Base-by-base conservation (phyloP, 805 yeast species). In the Ogataea henricii region DNA sequence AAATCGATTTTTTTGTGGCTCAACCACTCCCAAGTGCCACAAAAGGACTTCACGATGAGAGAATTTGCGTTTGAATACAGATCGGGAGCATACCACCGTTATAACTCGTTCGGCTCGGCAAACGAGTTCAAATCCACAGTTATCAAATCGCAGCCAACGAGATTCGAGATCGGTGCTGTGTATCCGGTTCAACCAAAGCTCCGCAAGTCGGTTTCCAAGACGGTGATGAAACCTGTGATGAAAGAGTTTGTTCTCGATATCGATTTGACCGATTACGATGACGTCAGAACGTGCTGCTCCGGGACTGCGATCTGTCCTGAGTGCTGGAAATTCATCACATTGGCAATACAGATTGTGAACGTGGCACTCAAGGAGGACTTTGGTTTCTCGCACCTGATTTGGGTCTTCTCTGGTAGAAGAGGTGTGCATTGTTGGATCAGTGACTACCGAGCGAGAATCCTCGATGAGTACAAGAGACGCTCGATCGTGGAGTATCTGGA, bases 361-460 rank as follows among this genome's bases (percentile, higher is more conserved):
- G 62, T 66, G 1, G 85, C 96, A 0, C 73, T 94, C 44, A 71
- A 80, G 44, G 89, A 89, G 43, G 98, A 92, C 66, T 94, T 94
- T 67, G 98, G 97, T 1, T 91, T 88, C 65, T 71, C 82, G 50
- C 84, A 89, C 66, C 73, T 89, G 62, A 73, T 94, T 42, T 94
- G 98, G 98, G 96, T 92, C 4, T 94, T 89, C 63, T 89, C 97
- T 0, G 99, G 99, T 40, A 86, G 99, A 74, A 87, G 99, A 78
- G 99, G 99, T 67, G 96, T 95, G 13, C 99, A 94, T 74, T 95
- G 98, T 61, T 94, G 99, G 99, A 77, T 94, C 20, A 87, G 96
- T 67, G 99, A 94, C 64, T 68, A 77, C 46, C 72, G 91, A 40
- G 97, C 97, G 1, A 72, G 97, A 47, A 59, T 65, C 1, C 67